Percentiles rank a stretch among this genome's conserved stretches.
These are phyloP conservation scores for Coniosporium apollinis DNA, from an alignment of 495 filamentous ascomycete species.

Conservation along the genomic window DNA sequence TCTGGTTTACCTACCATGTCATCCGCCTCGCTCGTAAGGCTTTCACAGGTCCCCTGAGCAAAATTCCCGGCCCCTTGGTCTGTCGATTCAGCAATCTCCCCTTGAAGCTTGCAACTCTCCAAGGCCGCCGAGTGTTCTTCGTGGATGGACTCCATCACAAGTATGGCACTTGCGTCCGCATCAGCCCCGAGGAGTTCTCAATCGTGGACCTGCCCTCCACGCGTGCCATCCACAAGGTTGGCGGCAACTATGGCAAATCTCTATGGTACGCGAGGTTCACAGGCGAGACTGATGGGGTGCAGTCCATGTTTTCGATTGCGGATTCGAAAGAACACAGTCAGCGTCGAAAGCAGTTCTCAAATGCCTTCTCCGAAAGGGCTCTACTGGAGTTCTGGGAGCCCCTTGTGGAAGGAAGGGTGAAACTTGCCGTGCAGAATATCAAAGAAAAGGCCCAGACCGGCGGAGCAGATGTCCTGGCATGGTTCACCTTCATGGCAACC, in stretches of 20 bases:
- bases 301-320: conserved; percentile 7
- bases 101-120: conserved; percentile 7
- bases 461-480: conserved; percentile 33
- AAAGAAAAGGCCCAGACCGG: neutral
- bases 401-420: conserved; percentile 2
- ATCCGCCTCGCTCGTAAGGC: neutral
- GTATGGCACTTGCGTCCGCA: conserved; percentile 8
- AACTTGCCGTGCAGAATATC: conserved; percentile 7
- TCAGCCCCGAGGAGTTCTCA: conserved; percentile 7
- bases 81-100: conserved; percentile 6
- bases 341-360: conserved; percentile 6
- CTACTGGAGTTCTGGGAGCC: conserved; percentile 9
- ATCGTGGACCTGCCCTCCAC: conserved; percentile 2
- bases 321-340: conserved; percentile 5
- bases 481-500: conserved; percentile 40
- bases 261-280: conserved; percentile 5
- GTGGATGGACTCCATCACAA: conserved; percentile 6
- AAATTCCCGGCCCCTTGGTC: conserved; percentile 10
- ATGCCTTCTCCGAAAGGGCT: conserved; percentile 6
- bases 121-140: conserved; percentile 8
- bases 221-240: conserved; percentile 7
- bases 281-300: neutral
- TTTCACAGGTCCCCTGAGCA: conserved; percentile 2
- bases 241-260: conserved; percentile 7
- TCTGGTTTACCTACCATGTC: no score